Percentiles rank a stretch among this genome's conserved stretches.
Evolutionary conservation across 2,329 filamentous ascomycete genomes (phyloP).

Genomic region (Curvularia lunata): DNA sequence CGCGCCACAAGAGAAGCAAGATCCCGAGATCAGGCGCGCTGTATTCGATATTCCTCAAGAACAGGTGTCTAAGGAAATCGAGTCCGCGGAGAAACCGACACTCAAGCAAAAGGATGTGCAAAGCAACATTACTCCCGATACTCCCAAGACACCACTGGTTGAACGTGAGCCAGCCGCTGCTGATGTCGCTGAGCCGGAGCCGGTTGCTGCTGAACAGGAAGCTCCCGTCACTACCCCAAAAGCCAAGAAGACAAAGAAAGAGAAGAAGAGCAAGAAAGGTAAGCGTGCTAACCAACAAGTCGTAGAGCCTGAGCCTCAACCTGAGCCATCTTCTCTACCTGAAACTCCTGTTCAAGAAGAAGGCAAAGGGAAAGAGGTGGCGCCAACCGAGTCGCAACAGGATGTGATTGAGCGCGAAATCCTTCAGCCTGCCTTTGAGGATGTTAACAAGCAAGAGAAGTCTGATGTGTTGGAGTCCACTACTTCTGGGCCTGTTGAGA

Average conservation of each 20-base stretch:
- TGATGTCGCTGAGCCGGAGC: conserved; percentile 1
- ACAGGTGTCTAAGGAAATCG: not conserved
- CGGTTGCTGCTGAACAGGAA: not conserved
- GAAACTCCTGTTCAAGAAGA: conserved; percentile 10
- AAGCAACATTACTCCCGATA: conserved; percentile 17
- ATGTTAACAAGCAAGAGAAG: conserved; percentile 11
- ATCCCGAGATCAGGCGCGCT: conserved; percentile 24
- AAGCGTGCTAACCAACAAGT: conserved; percentile 32
- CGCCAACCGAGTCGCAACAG: conserved; percentile 11
- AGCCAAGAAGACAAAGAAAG: conserved; percentile 39
- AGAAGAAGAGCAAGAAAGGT: conserved; percentile 42
- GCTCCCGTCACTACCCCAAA: conserved; percentile 18
- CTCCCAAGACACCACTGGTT: not conserved
- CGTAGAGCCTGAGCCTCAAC: conserved; percentile 21
- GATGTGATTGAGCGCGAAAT: conserved; percentile 30
- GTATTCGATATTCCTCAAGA: conserved; percentile 7
- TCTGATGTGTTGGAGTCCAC: conserved; percentile 16
- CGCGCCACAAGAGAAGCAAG: conserved; percentile 19
- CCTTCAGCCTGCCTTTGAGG: conserved; percentile 30
- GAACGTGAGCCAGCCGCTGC: not conserved
- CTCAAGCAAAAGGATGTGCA: not conserved
- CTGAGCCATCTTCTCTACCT: conserved; percentile 17
- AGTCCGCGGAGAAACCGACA: conserved; percentile 2
- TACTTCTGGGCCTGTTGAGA: not conserved
- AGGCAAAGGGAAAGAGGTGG: conserved; percentile 4